A percentile compares a stretch with the other conserved stretches of the same genome.
These are phyloP conservation scores for Penicillium cinerascens DNA, from an alignment of 495 filamentous ascomycete genomes.

Conservation along the genomic window DNA sequence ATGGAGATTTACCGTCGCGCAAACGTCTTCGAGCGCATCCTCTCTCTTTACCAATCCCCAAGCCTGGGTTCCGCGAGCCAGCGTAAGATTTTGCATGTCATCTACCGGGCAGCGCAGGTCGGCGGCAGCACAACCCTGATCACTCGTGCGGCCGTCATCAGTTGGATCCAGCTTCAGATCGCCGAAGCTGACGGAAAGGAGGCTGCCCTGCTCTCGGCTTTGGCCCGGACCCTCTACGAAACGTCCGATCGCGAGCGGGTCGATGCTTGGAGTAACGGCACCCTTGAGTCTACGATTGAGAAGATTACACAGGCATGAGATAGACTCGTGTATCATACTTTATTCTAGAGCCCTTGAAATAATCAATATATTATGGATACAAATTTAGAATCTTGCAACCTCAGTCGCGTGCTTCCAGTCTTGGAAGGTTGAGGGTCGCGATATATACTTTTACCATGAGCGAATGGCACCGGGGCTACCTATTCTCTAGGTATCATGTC, in stretches of 20 bases:
- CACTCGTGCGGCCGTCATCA: slow-evolving; percentile 75
- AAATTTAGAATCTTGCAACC: not conserved
- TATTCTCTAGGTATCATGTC: not conserved
- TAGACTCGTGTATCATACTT: slow-evolving; percentile 1
- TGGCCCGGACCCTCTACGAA: slow-evolving; percentile 62
- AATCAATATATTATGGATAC: not conserved
- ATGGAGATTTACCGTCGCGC: slow-evolving; percentile 79
- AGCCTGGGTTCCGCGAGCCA: slow-evolving; percentile 55
- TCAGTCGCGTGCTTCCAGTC: not conserved
- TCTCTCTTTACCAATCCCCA: slow-evolving; percentile 66
- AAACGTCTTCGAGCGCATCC: slow-evolving; percentile 73
- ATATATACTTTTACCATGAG: no score
- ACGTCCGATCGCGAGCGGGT: slow-evolving; percentile 67
- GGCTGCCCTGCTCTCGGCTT: slow-evolving; percentile 46
- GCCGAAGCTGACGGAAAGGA: slow-evolving; percentile 43
- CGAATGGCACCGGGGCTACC: no score
- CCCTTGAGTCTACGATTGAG: slow-evolving; percentile 31
- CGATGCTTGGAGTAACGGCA: slow-evolving; percentile 60
- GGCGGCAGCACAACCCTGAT: slow-evolving; percentile 82
- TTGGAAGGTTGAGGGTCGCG: not conserved
- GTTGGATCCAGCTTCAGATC: slow-evolving; percentile 68
- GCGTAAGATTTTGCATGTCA: slow-evolving; percentile 65
- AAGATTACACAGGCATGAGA: slow-evolving; percentile 19
- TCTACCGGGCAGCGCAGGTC: slow-evolving; percentile 70
- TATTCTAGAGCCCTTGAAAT: not conserved